phyloP scores from a whole-genome alignment of 2,329 filamentous ascomycete species.

The Monosporascus sp. region DNA sequence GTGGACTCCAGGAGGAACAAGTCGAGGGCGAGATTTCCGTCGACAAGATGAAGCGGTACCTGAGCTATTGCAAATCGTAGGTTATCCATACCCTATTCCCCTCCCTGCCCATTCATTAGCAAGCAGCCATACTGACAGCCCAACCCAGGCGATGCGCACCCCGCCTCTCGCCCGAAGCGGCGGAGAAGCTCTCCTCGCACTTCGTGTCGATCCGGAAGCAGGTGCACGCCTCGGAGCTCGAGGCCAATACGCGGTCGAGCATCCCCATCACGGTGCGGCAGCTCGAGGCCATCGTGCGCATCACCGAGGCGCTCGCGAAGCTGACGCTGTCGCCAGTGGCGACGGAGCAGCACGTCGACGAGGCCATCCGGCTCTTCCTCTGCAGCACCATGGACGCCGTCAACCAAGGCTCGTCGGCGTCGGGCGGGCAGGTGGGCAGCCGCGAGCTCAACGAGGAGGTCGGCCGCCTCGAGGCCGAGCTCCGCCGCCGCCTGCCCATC shows the following conservation, averaged over 20 bases:
- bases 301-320: slow-evolving; percentile 93
- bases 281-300: slow-evolving; percentile 93
- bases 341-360: slow-evolving; percentile 88
- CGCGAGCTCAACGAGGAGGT: slow-evolving; percentile 90
- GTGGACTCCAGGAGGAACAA: slow-evolving; percentile 68
- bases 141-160: slow-evolving; percentile 75
- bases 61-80: slow-evolving; percentile 93
- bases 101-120: neutral
- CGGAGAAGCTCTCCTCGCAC: slow-evolving; percentile 93
- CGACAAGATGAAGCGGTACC: slow-evolving; percentile 95
- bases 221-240: slow-evolving; percentile 84
- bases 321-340: slow-evolving; percentile 80
- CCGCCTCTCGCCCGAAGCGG: slow-evolving; percentile 80
- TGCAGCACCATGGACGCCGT: slow-evolving; percentile 98
- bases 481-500: slow-evolving; percentile 81
- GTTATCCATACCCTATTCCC: slow-evolving; percentile 29
- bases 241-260: slow-evolving; percentile 82
- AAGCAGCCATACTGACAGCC: slow-evolving; percentile 24
- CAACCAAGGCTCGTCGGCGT: slow-evolving; percentile 63
- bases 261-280: slow-evolving; percentile 98
- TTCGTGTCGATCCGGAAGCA: slow-evolving; percentile 95
- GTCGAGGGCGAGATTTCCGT: slow-evolving; percentile 84
- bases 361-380: slow-evolving; percentile 93
- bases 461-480: slow-evolving; percentile 78
- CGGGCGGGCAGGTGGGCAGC: slow-evolving; percentile 58